A percentile compares a stretch with the other conserved stretches of the same genome.
Conservation (phyloP, 768 basidiomycete species). For the Pisolithus sp. region DNA sequence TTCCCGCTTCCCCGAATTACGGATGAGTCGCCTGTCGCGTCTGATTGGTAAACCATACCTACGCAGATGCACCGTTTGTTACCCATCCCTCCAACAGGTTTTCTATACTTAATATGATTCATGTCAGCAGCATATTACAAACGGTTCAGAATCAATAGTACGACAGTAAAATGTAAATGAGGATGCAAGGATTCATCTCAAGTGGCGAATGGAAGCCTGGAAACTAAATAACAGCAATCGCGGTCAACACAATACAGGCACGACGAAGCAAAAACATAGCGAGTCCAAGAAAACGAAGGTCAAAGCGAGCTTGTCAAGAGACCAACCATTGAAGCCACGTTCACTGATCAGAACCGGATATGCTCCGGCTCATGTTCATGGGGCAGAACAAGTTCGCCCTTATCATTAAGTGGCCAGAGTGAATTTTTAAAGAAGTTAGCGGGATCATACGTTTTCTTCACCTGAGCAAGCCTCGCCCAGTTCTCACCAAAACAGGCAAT, state of each 20-base stretch:
- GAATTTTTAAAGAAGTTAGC: conserved; percentile 66
- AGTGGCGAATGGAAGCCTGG: neutral
- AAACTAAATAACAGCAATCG: neutral
- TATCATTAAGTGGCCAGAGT: conserved; percentile 71
- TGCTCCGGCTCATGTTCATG: conserved; percentile 54
- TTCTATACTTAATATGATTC: no score
- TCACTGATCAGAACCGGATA: conserved; percentile 13
- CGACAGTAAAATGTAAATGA: no score
- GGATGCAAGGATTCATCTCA: no score
- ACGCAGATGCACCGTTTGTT: no score
- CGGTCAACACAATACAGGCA: neutral
- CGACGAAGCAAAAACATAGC: neutral
- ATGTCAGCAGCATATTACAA: no score
- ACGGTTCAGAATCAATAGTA: no score
- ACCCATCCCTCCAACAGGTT: no score
- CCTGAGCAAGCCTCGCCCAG: conserved; percentile 60
- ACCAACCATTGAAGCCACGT: neutral
- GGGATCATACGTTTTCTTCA: conserved; percentile 78
- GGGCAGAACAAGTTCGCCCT: conserved; percentile 49
- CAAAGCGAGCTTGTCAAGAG: neutral
- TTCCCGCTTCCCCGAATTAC: no score
- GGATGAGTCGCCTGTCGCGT: no score
- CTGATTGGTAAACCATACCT: no score
- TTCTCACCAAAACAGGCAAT: conserved; percentile 68
- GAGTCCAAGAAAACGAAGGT: neutral